Base-by-base conservation (phyloP, 2,329 filamentous ascomycete genomes). In the Acephala macrosclerotiorum region DNA sequence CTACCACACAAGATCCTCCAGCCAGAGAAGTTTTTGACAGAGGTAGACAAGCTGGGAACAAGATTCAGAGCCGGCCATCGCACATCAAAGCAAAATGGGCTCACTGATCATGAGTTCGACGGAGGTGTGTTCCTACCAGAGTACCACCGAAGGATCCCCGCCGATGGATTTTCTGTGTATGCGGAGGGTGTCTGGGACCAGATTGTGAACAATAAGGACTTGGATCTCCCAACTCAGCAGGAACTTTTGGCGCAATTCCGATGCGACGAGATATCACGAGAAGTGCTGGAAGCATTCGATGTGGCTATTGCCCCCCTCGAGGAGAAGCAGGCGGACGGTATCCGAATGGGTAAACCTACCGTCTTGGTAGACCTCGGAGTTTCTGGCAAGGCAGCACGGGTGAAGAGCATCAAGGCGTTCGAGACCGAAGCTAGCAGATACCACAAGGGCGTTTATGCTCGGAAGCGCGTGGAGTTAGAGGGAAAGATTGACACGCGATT, bases 141-240 rank as follows among this genome's bases (percentile, higher is more conserved):
- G 74, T 99, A 99, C 77, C 96, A 99, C 80, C 87, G 96, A 67
- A 87, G 96, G 64, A 99, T 99, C 69, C 96, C 96, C 12, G 96
- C 96, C 11, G 96, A 99, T 78, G 96, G 96, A n/a, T 96, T 98
- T 76, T 92, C 95, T 0, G 85, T 94, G 66, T 99, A 99, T 74
- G 94, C 96, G 0, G 89, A 96, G 77, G 93, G 94, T 47, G 89
- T 99, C 53, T 99, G 96, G 96, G 94, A 98, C 75, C 95, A 98
- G 80, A 99, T 99, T 76, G 94, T 97, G 73, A 92, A 95, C 83
- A 99, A 99, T 85, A 99, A 99, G 80, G 96, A 99, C 75, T 84
- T 99, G 62, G 96, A 99, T 79, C 80, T 99, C 66, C 96, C 96
- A 3, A 98, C 96, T 0, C 96, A 99, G 77, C 96, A 99, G 80